A percentile compares a stretch with the other conserved stretches of the same genome.
Conservation (phyloP, 2,329 filamentous ascomycete genomes). For the Berkeleyomyces rouxiae region DNA sequence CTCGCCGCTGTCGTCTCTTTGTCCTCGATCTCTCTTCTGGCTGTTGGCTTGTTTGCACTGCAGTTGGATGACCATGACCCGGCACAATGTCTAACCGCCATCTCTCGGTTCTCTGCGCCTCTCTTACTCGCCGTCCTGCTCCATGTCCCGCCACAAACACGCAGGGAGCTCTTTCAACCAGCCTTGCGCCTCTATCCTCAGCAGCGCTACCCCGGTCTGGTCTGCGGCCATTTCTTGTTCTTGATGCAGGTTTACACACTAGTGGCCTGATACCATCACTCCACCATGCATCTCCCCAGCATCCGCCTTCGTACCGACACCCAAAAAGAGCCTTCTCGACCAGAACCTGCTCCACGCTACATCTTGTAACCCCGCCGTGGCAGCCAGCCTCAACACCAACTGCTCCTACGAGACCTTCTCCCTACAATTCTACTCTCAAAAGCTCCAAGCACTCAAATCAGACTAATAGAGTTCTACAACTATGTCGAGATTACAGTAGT, state of each 20-base stretch:
- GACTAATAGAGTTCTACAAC: neutral
- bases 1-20: neutral
- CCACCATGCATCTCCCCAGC: neutral
- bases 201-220: neutral
- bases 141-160: neutral
- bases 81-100: conserved; percentile 26
- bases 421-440: neutral
- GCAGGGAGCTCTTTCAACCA: neutral
- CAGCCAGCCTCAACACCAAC: neutral
- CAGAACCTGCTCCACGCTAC: neutral
- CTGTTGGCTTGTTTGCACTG: conserved; percentile 14
- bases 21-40: neutral
- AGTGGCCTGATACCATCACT: neutral
- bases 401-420: neutral
- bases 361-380: neutral
- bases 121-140: neutral
- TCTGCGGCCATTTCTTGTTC: neutral
- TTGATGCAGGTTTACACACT: neutral
- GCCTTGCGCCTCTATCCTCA: neutral
- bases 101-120: conserved; percentile 2
- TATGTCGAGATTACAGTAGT: neutral
- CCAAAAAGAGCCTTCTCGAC: neutral
- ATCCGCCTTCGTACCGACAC: neutral
- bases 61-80: conserved; percentile 22
- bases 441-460: neutral